These are phyloP conservation scores for Cubamyces sp. DNA, from an alignment of 768 basidiomycete genomes.

Conservation along the genomic window DNA sequence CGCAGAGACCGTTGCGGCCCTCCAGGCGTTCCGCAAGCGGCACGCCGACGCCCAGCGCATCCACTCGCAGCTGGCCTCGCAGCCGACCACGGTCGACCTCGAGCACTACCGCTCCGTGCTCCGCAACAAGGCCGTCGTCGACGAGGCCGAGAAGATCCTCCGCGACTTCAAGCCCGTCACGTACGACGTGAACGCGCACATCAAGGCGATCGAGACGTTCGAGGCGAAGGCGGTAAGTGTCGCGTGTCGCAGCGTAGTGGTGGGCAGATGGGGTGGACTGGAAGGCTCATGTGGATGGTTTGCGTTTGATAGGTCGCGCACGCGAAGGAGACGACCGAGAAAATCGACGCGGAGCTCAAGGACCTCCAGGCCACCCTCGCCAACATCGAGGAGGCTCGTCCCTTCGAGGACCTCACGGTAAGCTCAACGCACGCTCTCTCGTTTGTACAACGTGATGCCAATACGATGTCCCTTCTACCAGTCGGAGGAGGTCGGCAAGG, in stretches of 20 bases:
- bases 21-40: slow-evolving; percentile 97
- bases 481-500: slow-evolving; percentile 88
- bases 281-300: not conserved
- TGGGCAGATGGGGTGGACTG: not conserved
- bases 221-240: slow-evolving; percentile 89
- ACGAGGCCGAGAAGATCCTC: slow-evolving; percentile 89
- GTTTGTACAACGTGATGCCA: no score
- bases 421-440: slow-evolving; percentile 36
- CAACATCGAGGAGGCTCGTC: slow-evolving; percentile 96
- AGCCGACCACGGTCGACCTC: slow-evolving; percentile 87
- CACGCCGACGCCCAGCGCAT: slow-evolving; percentile 86
- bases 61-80: slow-evolving; percentile 59
- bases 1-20: slow-evolving; percentile 84
- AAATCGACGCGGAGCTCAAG: slow-evolving; percentile 90
- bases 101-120: slow-evolving; percentile 88
- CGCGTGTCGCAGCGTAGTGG: slow-evolving; percentile 15
- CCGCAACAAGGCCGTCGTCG: slow-evolving; percentile 91
- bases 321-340: slow-evolving; percentile 85
- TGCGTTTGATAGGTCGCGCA: slow-evolving; percentile 66
- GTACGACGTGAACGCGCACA: slow-evolving; percentile 86
- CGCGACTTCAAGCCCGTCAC: slow-evolving; percentile 92
- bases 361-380: slow-evolving; percentile 91
- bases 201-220: slow-evolving; percentile 97
- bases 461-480: slow-evolving; percentile 34
- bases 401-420: slow-evolving; percentile 96